These are phyloP conservation scores for Fusarium piperis DNA, from an alignment of 2,329 filamentous ascomycete species.

Conservation along the genomic window DNA sequence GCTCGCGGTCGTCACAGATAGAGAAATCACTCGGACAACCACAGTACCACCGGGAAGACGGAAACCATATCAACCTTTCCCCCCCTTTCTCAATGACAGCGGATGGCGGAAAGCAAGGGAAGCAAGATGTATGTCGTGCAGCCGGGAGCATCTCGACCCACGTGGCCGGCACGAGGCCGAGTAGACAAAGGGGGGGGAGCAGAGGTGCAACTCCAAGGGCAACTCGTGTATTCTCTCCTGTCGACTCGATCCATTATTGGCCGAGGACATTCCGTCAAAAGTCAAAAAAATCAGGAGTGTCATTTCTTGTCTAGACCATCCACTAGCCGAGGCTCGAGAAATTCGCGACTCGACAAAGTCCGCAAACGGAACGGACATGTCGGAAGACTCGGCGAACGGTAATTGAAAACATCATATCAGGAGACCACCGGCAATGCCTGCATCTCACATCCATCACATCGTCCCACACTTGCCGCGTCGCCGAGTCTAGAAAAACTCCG, in stretches of 20 bases:
- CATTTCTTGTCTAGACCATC: neutral
- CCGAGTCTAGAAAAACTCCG: constrained; percentile 16
- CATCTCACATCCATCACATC: constrained; percentile 27
- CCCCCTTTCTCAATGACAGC: neutral
- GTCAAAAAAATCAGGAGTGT: neutral
- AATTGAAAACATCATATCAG: constrained; percentile 17
- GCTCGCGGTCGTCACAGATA: neutral
- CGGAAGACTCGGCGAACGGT: constrained; percentile 27
- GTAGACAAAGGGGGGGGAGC: neutral
- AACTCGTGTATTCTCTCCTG: neutral
- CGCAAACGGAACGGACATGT: neutral
- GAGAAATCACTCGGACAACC: neutral
- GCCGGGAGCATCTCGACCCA: constrained; percentile 1
- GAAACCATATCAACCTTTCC: neutral
- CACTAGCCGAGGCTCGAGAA: neutral
- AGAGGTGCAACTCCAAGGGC: neutral
- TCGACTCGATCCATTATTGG: neutral
- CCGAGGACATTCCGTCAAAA: neutral
- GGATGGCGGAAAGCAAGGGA: neutral
- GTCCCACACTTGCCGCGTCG: constrained; percentile 22
- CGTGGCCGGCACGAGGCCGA: constrained; percentile 18
- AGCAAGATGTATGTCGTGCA: constrained; percentile 23
- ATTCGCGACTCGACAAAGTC: neutral
- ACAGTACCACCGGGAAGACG: neutral
- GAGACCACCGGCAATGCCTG: constrained; percentile 21